Evolutionary conservation across 2,329 filamentous ascomycete species (phyloP).

Genomic region (Nigrospora sphaerica): DNA sequence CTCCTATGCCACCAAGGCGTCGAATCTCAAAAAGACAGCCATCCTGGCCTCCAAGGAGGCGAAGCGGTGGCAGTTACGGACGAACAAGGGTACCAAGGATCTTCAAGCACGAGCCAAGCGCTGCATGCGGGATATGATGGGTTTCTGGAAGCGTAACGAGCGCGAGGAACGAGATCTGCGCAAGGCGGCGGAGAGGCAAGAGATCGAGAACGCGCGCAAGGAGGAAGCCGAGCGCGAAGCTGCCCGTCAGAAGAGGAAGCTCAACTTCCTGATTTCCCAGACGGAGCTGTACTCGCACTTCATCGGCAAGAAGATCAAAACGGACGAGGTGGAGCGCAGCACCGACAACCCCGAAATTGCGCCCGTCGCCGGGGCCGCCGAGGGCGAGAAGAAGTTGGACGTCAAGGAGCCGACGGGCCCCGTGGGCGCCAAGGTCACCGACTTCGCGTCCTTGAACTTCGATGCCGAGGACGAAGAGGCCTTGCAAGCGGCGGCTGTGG

Average conservation of each 20-base stretch:
- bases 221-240: slow-evolving; percentile 97
- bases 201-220: slow-evolving; percentile 92
- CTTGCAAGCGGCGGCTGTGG: slow-evolving; percentile 77
- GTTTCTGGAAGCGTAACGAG: slow-evolving; percentile 99
- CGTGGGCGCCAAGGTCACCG: slow-evolving; percentile 67
- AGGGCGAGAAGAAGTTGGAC: slow-evolving; percentile 35
- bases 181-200: slow-evolving; percentile 89
- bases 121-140: slow-evolving; percentile 99
- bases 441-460: slow-evolving; percentile 92
- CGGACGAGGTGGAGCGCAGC: slow-evolving; percentile 84
- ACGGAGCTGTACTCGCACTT: slow-evolving; percentile 99
- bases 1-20: slow-evolving; percentile 78
- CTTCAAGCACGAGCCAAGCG: slow-evolving; percentile 94
- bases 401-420: slow-evolving; percentile 47
- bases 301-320: slow-evolving; percentile 99
- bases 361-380: slow-evolving; percentile 39
- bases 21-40: slow-evolving; percentile 97
- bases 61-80: slow-evolving; percentile 92
- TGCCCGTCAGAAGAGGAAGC: slow-evolving; percentile 93
- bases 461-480: slow-evolving; percentile 87
- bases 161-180: slow-evolving; percentile 91
- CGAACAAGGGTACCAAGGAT: slow-evolving; percentile 98
- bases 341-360: slow-evolving; percentile 74
- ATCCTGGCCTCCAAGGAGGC: slow-evolving; percentile 96
- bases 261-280: slow-evolving; percentile 98